phyloP scores from a whole-genome alignment of 768 basidiomycete genomes.

The Suillus cothurnatus region DNA sequence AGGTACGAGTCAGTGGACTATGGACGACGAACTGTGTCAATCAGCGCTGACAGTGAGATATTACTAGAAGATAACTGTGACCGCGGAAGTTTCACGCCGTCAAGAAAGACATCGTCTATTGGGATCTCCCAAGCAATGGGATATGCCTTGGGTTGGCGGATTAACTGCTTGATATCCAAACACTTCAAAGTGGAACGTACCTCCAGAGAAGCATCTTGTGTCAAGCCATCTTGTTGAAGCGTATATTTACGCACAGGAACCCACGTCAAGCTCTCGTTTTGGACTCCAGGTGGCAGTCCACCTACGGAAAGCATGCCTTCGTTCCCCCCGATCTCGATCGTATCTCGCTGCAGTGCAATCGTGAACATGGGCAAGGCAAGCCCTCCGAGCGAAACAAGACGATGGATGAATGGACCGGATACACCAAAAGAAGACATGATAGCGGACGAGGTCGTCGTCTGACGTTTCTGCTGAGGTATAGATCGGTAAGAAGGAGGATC shows the following conservation, averaged over 20 bases:
- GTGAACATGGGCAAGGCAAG: conserved; percentile 51
- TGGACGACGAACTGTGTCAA: conserved; percentile 60
- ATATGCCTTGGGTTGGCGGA: conserved; percentile 42
- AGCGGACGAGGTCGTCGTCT: conserved; percentile 19
- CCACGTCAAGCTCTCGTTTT: conserved; percentile 60
- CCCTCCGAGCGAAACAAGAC: conserved; percentile 42
- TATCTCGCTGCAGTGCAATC: conserved; percentile 68
- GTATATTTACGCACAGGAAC: conserved; percentile 61
- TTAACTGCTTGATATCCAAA: neutral
- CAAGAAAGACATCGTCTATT: conserved; percentile 71
- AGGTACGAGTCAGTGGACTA: conserved; percentile 3
- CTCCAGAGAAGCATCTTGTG: conserved; percentile 60
- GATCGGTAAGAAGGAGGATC: conserved; percentile 1
- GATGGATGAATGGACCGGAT: conserved; percentile 48
- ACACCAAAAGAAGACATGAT: conserved; percentile 45
- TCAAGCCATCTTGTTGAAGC: conserved; percentile 51
- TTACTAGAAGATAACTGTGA: conserved; percentile 50
- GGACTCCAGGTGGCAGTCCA: conserved; percentile 54
- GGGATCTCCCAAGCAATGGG: conserved; percentile 74
- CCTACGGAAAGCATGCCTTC: conserved; percentile 68
- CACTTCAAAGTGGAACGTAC: conserved; percentile 35
- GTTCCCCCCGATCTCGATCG: conserved; percentile 69
- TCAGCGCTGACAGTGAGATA: conserved; percentile 61
- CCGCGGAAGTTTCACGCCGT: conserved; percentile 59
- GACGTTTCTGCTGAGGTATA: conserved; percentile 9